Base-by-base conservation (phyloP, 148 eudicot species). In the Vaccinium macrocarpon region DNA sequence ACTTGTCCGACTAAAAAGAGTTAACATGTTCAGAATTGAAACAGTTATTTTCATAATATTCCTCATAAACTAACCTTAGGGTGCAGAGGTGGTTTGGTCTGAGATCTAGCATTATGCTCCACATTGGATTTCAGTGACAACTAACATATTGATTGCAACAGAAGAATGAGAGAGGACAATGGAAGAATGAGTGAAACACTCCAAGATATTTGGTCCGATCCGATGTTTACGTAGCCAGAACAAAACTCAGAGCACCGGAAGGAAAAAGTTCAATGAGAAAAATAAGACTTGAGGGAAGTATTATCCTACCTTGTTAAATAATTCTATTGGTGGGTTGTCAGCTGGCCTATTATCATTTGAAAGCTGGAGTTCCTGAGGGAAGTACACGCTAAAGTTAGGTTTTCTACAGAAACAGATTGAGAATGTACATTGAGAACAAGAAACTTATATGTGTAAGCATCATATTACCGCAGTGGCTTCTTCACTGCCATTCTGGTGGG, bases 251-350 rank as follows among this genome's bases (percentile, higher is more conserved):
- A 64, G 18, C 70, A 18, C 73, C 23, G 3, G 18, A 53, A 66
- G n/a, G 71, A 23, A n/a, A 64, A 15, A n/a, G 25, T 29, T 42
- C n/a, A 12, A 49, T 8, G 32, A 55, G n/a, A 48, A 52, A 79
- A 19, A 74, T 38, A 59, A 56, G 11, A 76, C 3, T 35, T 16
- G 29, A 51, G 46, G 46, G 46, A 42, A 42, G 21, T 4, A 72
- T 21, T 72, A 16, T 32, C 23, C 16, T 90, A 95, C 97, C 95
- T 92, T 89, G 25, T 82, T 87, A 87, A 92, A 92, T 82, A 91
- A 70, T 81, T 93, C 94, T 55, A 29, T 82, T 52, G 93, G 93
- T 42, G 93, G 94, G 84, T 73, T 79, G 64, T 82, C 86, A 11
- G 82, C 59, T 46, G 71, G 32, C 29, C 84, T 87, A 80, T 88